Evolutionary conservation across 306 rosid genomes (phyloP).

Genomic region (Cucurbita ficifolia): DNA sequence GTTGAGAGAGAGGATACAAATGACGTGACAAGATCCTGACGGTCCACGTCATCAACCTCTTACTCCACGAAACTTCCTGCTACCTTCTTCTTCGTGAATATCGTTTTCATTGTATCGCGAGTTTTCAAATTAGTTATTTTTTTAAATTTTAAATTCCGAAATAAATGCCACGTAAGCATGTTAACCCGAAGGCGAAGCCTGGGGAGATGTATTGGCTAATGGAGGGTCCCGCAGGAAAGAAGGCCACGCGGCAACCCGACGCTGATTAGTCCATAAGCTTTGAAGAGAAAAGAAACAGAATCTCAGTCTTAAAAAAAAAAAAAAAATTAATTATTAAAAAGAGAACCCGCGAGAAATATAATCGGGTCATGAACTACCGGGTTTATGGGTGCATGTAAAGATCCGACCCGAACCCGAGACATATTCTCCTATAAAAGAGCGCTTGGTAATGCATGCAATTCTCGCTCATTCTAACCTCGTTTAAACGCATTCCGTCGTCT

Average conservation of each 20-base stretch:
- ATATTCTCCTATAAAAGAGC: constrained; percentile 26
- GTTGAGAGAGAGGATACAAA: no score
- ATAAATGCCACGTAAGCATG: background rate
- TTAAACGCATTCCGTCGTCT: constrained; percentile 2
- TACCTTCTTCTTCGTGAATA: background rate
- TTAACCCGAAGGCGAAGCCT: background rate
- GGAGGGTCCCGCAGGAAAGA: background rate
- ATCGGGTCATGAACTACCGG: background rate
- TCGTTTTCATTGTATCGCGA: background rate
- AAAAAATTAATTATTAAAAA: background rate
- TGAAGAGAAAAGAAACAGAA: background rate
- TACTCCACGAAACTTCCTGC: background rate
- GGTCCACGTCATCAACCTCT: background rate
- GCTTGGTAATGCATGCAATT: constrained; percentile 39
- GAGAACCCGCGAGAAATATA: background rate
- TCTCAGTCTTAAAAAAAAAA: background rate
- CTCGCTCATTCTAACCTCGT: constrained; percentile 38
- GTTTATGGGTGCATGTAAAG: background rate
- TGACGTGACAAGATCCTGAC: background rate
- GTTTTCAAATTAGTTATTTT: background rate
- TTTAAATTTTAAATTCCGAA: no score
- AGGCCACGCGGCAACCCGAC: constrained; percentile 74
- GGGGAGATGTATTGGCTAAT: background rate
- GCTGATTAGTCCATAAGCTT: constrained; percentile 20
- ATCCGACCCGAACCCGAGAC: background rate